phyloP scores from a whole-genome alignment of 2,329 filamentous ascomycete species.

The Phyllachora maydis region DNA sequence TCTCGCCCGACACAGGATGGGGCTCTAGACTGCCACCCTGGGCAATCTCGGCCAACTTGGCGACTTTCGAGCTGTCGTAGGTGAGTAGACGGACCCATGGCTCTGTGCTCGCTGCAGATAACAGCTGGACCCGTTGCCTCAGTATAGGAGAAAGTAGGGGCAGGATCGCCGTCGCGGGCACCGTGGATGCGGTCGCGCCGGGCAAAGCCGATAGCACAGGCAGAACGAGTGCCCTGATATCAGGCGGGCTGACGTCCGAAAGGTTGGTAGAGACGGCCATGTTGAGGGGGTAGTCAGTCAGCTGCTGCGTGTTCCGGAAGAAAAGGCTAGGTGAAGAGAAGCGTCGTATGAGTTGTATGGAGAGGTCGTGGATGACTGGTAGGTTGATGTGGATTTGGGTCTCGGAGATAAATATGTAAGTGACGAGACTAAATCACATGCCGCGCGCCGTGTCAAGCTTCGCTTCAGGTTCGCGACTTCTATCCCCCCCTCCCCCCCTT shows the following conservation, averaged over 20 bases:
- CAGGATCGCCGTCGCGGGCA: slow-evolving; percentile 33
- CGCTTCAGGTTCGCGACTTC: too few relatives aligned
- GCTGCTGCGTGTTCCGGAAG: too few relatives aligned
- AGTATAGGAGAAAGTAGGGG: slow-evolving; percentile 44
- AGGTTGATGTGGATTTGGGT: too few relatives aligned
- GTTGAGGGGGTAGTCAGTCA: too few relatives aligned
- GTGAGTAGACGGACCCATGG: slow-evolving; percentile 57
- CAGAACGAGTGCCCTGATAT: slow-evolving; percentile 25
- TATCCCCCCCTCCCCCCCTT: too few relatives aligned
- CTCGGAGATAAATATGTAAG: too few relatives aligned
- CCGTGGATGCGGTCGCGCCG: slow-evolving; percentile 32
- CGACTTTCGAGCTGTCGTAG: slow-evolving; percentile 37
- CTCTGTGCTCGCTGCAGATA: slow-evolving; percentile 36
- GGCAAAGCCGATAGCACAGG: slow-evolving; percentile 39
- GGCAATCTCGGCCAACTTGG: slow-evolving; percentile 38
- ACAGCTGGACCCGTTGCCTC: slow-evolving; percentile 42
- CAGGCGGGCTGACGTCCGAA: slow-evolving; percentile 18
- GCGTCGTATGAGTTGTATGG: too few relatives aligned
- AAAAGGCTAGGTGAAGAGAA: too few relatives aligned
- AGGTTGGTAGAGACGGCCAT: too few relatives aligned
- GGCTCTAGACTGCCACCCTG: slow-evolving; percentile 47
- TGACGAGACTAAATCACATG: too few relatives aligned
- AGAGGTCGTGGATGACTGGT: slow-evolving; percentile 1
- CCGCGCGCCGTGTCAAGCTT: too few relatives aligned
- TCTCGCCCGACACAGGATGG: slow-evolving; percentile 63